A percentile compares a stretch with the other conserved stretches of the same genome.
Evolutionary conservation across 2,329 filamentous ascomycete species (phyloP).

Genomic region (Neurospora sp.): DNA sequence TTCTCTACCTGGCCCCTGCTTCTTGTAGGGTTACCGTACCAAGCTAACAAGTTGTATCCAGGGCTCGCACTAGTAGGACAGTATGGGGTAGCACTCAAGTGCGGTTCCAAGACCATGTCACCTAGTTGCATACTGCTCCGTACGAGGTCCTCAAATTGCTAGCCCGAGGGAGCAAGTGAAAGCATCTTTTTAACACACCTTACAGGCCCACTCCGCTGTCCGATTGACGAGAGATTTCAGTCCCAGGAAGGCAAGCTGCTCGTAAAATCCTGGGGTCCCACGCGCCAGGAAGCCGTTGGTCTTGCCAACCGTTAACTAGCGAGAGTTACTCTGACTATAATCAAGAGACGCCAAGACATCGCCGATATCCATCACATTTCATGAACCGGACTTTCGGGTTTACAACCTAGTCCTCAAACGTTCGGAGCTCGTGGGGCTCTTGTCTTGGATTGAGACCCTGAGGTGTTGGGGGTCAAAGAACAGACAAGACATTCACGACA

Average conservation of each 20-base stretch:
- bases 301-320: not conserved
- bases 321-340: not conserved
- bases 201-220: not conserved
- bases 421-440: not conserved
- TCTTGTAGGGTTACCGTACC: too few relatives aligned
- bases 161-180: not conserved
- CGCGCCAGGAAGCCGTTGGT: not conserved
- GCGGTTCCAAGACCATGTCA: not conserved
- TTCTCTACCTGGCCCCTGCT: too few relatives aligned
- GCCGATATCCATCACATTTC: not conserved
- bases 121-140: not conserved
- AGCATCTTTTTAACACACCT: not conserved
- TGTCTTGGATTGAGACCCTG: not conserved
- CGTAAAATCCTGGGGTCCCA: not conserved
- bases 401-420: not conserved
- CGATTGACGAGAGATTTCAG: not conserved
- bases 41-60: not conserved
- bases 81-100: not conserved
- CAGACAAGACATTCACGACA: not conserved
- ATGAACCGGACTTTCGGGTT: not conserved
- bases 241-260: not conserved
- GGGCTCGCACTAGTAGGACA: not conserved
- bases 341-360: not conserved
- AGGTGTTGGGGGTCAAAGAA: not conserved
- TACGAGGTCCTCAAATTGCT: not conserved